These are phyloP conservation scores for Metschnikowia kofuensis DNA, from an alignment of 805 yeast species.

Conservation along the genomic window DNA sequence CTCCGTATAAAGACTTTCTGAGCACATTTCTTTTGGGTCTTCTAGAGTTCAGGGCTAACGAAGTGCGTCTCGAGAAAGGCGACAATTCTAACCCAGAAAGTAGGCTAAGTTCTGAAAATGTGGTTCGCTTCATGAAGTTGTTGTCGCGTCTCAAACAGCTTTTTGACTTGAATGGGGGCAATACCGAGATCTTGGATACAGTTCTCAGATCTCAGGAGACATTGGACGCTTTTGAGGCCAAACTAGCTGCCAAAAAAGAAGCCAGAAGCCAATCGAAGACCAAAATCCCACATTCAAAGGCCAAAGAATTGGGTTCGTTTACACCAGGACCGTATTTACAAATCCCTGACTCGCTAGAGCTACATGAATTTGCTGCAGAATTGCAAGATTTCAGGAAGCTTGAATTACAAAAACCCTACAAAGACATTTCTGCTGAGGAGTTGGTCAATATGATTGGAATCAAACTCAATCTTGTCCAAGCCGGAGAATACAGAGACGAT, in stretches of 20 bases:
- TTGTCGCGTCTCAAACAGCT: constrained; percentile 10
- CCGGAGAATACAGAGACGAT: too few species aligned
- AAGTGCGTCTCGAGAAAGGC: constrained; percentile 7
- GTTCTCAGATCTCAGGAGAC: constrained; percentile 14
- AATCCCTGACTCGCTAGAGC: constrained; percentile 13
- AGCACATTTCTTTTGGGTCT: constrained; percentile 7
- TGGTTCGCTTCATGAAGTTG: constrained; percentile 13
- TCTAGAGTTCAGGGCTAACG: constrained; percentile 12
- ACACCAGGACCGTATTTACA: constrained; percentile 12
- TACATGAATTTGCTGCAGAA: constrained; percentile 11
- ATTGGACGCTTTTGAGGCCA: constrained; percentile 12
- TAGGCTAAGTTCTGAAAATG: constrained; percentile 10
- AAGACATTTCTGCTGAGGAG: constrained; percentile 2
- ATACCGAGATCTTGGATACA: constrained; percentile 18
- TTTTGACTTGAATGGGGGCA: constrained; percentile 15
- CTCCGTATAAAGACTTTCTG: constrained; percentile 9
- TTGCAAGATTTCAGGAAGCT: constrained; percentile 5
- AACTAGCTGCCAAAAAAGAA: constrained; percentile 9
- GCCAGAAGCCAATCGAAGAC: neutral
- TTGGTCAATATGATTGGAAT: constrained; percentile 7
- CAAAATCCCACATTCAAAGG: neutral
- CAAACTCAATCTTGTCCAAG: constrained; percentile 2
- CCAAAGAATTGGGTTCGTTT: neutral
- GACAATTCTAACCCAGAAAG: constrained; percentile 6
- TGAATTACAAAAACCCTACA: constrained; percentile 7